Conservation (phyloP, 345 rosid species). For the Toxicodendron radicans region DNA sequence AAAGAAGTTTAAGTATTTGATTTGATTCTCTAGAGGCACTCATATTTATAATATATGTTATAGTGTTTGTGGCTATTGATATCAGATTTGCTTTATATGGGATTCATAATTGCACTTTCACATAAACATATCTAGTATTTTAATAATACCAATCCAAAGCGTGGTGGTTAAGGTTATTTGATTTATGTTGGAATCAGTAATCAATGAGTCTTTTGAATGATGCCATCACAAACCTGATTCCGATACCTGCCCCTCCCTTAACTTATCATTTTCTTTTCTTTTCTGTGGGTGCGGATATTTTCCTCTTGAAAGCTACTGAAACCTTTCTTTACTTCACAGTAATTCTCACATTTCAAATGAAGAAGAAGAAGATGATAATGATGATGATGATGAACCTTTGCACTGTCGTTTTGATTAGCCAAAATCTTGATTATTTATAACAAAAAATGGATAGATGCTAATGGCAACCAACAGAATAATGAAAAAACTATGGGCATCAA, state of each 20-base stretch:
- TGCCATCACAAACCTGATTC: constrained; percentile 5
- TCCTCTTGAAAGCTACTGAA: not conserved
- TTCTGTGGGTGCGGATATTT: not conserved
- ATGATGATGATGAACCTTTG: too few relatives aligned
- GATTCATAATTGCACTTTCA: constrained; percentile 22
- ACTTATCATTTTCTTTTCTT: not conserved
- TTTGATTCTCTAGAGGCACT: constrained; percentile 18
- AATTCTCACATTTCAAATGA: not conserved
- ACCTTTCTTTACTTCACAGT: not conserved
- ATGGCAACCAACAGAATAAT: too few relatives aligned
- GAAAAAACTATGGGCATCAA: not conserved
- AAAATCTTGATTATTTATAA: too few relatives aligned
- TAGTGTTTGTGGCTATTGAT: constrained; percentile 18
- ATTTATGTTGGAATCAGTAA: constrained; percentile 15
- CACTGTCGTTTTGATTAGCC: too few relatives aligned
- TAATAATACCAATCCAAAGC: constrained; percentile 1
- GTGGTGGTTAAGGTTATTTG: constrained; percentile 16
- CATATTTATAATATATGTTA: constrained; percentile 10
- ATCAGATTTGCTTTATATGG: constrained; percentile 22
- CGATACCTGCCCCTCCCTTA: not conserved
- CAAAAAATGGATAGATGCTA: too few relatives aligned
- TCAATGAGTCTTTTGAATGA: constrained; percentile 16
- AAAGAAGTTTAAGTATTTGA: not conserved
- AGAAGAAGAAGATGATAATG: too few relatives aligned
- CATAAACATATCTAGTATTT: constrained; percentile 15